phyloP scores from a whole-genome alignment of 495 filamentous ascomycete genomes.

The Venustampulla echinocandica region DNA sequence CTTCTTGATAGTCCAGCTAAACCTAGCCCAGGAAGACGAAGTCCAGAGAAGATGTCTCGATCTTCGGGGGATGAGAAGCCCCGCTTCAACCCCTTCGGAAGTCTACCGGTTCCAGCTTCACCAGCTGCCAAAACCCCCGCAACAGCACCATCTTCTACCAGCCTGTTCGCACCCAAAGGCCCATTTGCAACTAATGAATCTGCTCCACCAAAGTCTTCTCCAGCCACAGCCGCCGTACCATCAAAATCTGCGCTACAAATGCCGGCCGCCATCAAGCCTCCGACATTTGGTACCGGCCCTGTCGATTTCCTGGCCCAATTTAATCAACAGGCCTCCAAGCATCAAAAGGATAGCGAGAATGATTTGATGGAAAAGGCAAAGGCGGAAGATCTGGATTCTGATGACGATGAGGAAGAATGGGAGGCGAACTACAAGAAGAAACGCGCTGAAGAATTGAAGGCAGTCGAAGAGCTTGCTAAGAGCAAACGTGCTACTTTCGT shows the following conservation, averaged over 20 bases:
- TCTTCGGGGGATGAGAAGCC: slow-evolving; percentile 7
- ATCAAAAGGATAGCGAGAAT: slow-evolving; percentile 14
- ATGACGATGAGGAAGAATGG: slow-evolving; percentile 45
- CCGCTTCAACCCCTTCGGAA: slow-evolving; percentile 14
- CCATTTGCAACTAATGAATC: neutral
- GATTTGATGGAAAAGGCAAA: slow-evolving; percentile 44
- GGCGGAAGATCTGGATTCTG: slow-evolving; percentile 47
- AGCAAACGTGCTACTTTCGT: slow-evolving; percentile 32
- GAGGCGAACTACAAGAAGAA: slow-evolving; percentile 39
- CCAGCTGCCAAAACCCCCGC: slow-evolving; percentile 17
- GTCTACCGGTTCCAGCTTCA: slow-evolving; percentile 13
- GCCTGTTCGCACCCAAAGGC: slow-evolving; percentile 6
- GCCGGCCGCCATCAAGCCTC: slow-evolving; percentile 13
- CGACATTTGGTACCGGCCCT: slow-evolving; percentile 16
- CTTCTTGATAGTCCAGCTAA: slow-evolving; percentile 19
- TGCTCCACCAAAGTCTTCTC: neutral
- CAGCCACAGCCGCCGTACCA: neutral
- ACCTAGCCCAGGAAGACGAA: neutral
- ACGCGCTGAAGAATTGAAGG: slow-evolving; percentile 28
- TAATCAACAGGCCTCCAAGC: slow-evolving; percentile 13
- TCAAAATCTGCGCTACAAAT: slow-evolving; percentile 2
- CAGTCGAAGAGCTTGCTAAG: slow-evolving; percentile 25
- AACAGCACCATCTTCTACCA: slow-evolving; percentile 10
- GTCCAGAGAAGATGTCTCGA: slow-evolving; percentile 10
- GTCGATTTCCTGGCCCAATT: slow-evolving; percentile 27